A percentile compares a stretch with the other conserved stretches of the same genome.
Conservation (phyloP, 495 filamentous ascomycete species). For the Aspergillus carlsbadensis region DNA sequence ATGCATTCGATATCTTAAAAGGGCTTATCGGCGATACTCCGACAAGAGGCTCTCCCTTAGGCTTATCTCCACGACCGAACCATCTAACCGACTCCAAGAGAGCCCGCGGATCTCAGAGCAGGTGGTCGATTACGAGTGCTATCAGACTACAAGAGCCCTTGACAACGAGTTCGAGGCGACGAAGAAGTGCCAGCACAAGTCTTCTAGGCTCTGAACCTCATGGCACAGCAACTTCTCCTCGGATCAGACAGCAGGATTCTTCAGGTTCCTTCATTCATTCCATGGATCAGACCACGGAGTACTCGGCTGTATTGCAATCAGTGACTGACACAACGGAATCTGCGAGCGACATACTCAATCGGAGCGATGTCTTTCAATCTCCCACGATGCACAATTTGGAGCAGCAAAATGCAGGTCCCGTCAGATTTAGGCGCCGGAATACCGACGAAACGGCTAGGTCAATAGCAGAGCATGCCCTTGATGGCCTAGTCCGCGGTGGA, state of each 20-base stretch:
- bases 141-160: conserved; percentile 25
- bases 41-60: conserved; percentile 47
- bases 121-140: conserved; percentile 28
- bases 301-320: conserved; percentile 66
- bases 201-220: conserved; percentile 42
- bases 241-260: conserved; percentile 60
- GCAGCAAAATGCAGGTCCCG: conserved; percentile 27
- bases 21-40: conserved; percentile 68
- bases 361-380: conserved; percentile 87
- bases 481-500: conserved; percentile 8
- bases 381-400: conserved; percentile 62
- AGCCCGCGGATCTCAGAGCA: conserved; percentile 25
- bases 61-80: conserved; percentile 20
- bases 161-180: conserved; percentile 19
- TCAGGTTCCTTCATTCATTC: conserved; percentile 78
- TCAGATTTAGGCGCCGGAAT: conserved; percentile 28
- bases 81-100: conserved; percentile 17
- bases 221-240: conserved; percentile 34
- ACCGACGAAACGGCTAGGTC: conserved; percentile 46
- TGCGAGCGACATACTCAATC: conserved; percentile 83
- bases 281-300: conserved; percentile 65
- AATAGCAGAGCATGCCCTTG: conserved; percentile 20
- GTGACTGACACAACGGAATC: conserved; percentile 74
- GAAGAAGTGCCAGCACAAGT: conserved; percentile 59
- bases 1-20: conserved; percentile 78